Base-by-base conservation (phyloP, 352 stramenopile genomes). In the Globisporangium lucens region DNA sequence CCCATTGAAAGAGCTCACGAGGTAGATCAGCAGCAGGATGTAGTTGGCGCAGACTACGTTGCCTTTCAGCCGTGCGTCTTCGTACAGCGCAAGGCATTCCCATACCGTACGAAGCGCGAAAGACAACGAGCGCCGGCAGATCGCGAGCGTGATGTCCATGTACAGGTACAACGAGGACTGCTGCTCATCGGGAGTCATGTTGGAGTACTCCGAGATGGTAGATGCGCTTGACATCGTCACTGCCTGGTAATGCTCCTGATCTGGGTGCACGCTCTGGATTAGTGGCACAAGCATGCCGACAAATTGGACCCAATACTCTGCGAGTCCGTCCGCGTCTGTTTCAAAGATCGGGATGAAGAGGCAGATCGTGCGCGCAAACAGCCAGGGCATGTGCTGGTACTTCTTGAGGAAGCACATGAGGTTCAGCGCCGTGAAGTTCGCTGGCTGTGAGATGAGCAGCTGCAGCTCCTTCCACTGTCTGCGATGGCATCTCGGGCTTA, bases 31-130 rank as follows among this genome's bases (percentile, higher is more conserved):
- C 53, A 80, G 65, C 69, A 74, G 24, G 4, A 78, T 51, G 66
- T 78, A 78, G 55, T 72, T 78, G 38, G 56, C 56, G 4, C 65
- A 75, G 24, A 78, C 56, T 8, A 51, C 24, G 41, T 72, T 62
- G 41, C 47, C 63, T 13, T 61, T 27, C 13, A 53, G 29, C 1
- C 67, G 65, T n/a, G 71, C 71, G 35, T 80, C 74, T 29, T 78
- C 71, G 38, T 62, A 71, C 20, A 77, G 51, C 17, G 74, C 74
- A 35, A 78, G 56, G 47, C 68, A 76, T 56, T 78, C 74, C 74
- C 74, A 80, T n/a, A 75, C 61, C 0, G 74, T 80, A n/a, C 71
- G 68, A 52, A 80, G 61, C 35, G 74, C 69, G 20, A 80, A 76
- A 3, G 59, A 24, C 5, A 69, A 66, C n/a, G 65, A 74, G 2